Evolutionary conservation across 352 stramenopile genomes (phyloP).

Genomic region (Pythium coloratum): DNA sequence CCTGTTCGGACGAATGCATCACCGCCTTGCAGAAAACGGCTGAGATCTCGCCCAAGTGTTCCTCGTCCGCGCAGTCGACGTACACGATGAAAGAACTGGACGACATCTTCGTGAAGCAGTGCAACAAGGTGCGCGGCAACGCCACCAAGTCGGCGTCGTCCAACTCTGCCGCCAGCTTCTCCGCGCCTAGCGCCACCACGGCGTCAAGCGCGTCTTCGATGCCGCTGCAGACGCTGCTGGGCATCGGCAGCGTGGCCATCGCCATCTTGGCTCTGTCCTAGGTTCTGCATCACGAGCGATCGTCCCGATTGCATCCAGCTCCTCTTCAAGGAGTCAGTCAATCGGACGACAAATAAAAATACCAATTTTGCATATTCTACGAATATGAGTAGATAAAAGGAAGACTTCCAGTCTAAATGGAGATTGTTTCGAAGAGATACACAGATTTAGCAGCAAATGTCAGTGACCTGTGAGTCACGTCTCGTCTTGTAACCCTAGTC

Average conservation of each 20-base stretch:
- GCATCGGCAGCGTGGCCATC: neutral
- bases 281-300: too few species aligned
- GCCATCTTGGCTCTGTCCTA: neutral
- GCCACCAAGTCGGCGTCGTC: neutral
- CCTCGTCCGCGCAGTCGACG: neutral
- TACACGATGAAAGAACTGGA: neutral
- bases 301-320: too few species aligned
- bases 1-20: neutral
- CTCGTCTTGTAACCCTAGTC: neutral
- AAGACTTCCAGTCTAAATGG: too few species aligned
- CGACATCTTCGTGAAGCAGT: neutral
- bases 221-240: neutral
- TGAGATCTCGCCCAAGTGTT: neutral
- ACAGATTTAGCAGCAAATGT: neutral
- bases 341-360: neutral
- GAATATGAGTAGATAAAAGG: neutral
- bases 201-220: neutral
- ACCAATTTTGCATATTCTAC: neutral
- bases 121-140: neutral
- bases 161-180: neutral
- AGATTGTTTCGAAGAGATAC: neutral
- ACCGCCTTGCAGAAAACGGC: neutral
- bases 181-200: too few species aligned
- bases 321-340: neutral
- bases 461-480: neutral